Conservation (phyloP, 139 green algal genomes). For the Chlamydomonas applanata region DNA sequence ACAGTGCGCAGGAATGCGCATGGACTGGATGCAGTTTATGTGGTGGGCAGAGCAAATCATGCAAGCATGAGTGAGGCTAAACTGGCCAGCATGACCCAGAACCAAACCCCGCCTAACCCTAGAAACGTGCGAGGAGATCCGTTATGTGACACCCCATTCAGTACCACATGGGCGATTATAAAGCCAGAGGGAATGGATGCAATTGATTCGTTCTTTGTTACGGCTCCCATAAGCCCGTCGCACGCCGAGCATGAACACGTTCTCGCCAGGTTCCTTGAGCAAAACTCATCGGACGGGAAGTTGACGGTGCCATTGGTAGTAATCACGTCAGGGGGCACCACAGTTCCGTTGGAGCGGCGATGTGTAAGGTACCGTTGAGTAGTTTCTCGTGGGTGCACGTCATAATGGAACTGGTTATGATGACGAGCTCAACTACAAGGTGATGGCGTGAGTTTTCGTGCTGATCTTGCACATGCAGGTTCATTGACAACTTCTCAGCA, state of each 20-base stretch:
- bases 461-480: slow-evolving; percentile 1
- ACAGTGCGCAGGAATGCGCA: too few relatives aligned
- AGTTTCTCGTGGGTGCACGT: too few relatives aligned
- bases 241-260: too few relatives aligned
- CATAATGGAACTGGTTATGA: too few relatives aligned
- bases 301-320: slow-evolving; percentile 35
- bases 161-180: background rate
- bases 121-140: background rate
- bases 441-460: slow-evolving; percentile 30
- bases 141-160: background rate
- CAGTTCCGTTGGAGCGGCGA: slow-evolving; percentile 89
- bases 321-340: slow-evolving; percentile 94
- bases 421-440: too few relatives aligned
- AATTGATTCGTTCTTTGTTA: background rate
- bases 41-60: too few relatives aligned
- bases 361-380: slow-evolving; percentile 71
- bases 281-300: too few relatives aligned
- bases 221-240: background rate
- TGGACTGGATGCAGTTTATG: too few relatives aligned
- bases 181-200: background rate
- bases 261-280: too few relatives aligned
- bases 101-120: too few relatives aligned
- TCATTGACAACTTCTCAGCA: slow-evolving; percentile 97
- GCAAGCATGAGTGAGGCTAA: too few relatives aligned
- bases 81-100: too few relatives aligned